A percentile compares a stretch with the other conserved stretches of the same genome.
Conservation (phyloP, 2,329 filamentous ascomycete species). For the Penicillium sp. region DNA sequence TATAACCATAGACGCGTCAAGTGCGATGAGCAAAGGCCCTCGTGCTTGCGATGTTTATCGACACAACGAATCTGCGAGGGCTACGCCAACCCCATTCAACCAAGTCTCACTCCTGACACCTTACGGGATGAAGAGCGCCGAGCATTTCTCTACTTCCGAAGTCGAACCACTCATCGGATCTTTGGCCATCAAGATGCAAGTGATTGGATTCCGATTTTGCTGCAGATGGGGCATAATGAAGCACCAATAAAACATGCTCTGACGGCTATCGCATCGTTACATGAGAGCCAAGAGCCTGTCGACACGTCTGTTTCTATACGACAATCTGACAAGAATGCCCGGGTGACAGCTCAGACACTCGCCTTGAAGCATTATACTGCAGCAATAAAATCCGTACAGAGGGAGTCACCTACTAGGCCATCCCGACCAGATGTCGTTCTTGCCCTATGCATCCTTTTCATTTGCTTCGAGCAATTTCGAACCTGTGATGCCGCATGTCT, state of each 20-base stretch:
- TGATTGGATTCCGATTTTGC: slow-evolving; percentile 1
- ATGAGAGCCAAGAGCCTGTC: slow-evolving; percentile 3
- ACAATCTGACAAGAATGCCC: neutral
- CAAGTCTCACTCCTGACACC: neutral
- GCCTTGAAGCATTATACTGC: slow-evolving; percentile 4
- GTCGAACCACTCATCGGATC: neutral
- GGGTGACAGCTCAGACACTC: neutral
- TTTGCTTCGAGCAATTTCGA: slow-evolving; percentile 11
- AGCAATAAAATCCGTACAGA: slow-evolving; percentile 1
- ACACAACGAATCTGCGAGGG: slow-evolving; percentile 7
- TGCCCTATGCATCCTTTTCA: slow-evolving; percentile 4
- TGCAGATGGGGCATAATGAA: slow-evolving; percentile 4
- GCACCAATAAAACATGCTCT: slow-evolving; percentile 2
- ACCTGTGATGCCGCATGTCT: slow-evolving; percentile 7
- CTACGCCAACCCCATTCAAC: neutral
- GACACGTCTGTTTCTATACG: neutral
- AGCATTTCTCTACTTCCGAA: slow-evolving; percentile 6
- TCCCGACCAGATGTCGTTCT: slow-evolving; percentile 1
- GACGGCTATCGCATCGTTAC: slow-evolving; percentile 4
- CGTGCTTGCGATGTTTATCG: slow-evolving; percentile 1
- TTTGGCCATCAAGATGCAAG: slow-evolving; percentile 5
- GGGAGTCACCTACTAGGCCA: neutral
- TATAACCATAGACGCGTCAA: slow-evolving; percentile 4
- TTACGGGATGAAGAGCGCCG: slow-evolving; percentile 4
- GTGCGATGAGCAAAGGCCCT: slow-evolving; percentile 5